These are phyloP conservation scores for Boletus patriciae DNA, from an alignment of 768 basidiomycete genomes.

Conservation along the genomic window DNA sequence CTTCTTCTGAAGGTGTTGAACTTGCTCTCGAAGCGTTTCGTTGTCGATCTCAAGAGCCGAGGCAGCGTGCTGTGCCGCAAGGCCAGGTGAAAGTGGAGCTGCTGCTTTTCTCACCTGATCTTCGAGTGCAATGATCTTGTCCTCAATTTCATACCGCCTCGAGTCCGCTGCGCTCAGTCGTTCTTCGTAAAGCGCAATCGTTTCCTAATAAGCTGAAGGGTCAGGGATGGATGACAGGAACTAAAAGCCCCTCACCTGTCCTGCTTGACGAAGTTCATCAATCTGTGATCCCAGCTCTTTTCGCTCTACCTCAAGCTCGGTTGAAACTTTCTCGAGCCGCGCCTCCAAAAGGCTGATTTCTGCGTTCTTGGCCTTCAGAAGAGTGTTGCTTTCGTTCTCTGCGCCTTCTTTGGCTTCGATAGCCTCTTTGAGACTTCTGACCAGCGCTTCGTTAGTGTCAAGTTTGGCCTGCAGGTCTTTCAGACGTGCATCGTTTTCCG, in stretches of 20 bases:
- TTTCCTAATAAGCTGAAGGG: slow-evolving; percentile 56
- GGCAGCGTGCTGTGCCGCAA: slow-evolving; percentile 42
- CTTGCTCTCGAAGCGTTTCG: slow-evolving; percentile 85
- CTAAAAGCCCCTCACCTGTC: slow-evolving; percentile 57
- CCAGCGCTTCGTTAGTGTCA: slow-evolving; percentile 43
- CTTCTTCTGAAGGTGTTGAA: slow-evolving; percentile 82
- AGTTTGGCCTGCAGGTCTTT: slow-evolving; percentile 46
- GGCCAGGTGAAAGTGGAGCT: slow-evolving; percentile 35
- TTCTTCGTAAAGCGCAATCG: slow-evolving; percentile 94
- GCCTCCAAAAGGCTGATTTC: slow-evolving; percentile 59
- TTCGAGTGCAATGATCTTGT: slow-evolving; percentile 58
- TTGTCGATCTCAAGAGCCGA: slow-evolving; percentile 94
- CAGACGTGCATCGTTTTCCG: slow-evolving; percentile 44
- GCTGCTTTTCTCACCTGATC: slow-evolving; percentile 40
- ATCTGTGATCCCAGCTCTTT: slow-evolving; percentile 70
- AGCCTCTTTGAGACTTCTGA: slow-evolving; percentile 51
- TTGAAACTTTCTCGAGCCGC: slow-evolving; percentile 44
- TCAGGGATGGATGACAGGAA: neutral
- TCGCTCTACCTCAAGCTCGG: slow-evolving; percentile 56
- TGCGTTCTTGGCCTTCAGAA: slow-evolving; percentile 55
- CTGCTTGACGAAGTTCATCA: slow-evolving; percentile 83
- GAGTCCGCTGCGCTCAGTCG: slow-evolving; percentile 69
- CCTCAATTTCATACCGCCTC: slow-evolving; percentile 77
- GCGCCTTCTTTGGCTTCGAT: slow-evolving; percentile 51
- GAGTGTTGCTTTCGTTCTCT: slow-evolving; percentile 49